These are phyloP conservation scores for Epichloe aotearoae DNA, from an alignment of 2,329 filamentous ascomycete species.

Conservation along the genomic window DNA sequence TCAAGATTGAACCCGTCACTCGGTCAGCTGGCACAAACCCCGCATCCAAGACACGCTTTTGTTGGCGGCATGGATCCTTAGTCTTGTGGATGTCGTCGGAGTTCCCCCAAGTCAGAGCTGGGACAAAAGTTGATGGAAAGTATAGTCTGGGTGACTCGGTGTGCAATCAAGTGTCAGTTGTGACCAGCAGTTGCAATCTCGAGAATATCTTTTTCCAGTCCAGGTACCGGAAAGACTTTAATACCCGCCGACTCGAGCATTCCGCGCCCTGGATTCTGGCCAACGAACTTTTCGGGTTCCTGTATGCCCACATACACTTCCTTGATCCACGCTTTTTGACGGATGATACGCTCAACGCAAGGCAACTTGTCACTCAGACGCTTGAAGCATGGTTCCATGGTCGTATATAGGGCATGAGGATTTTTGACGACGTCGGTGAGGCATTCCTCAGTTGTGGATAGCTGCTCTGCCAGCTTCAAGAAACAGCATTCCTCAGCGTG, in stretches of 20 bases:
- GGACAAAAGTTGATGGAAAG: not conserved
- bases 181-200: conserved; percentile 76
- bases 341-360: conserved; percentile 69
- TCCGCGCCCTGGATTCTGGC: conserved; percentile 60
- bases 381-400: conserved; percentile 74
- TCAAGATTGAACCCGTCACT: not conserved
- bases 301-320: conserved; percentile 78
- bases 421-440: conserved; percentile 29
- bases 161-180: conserved; percentile 7
- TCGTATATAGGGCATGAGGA: conserved; percentile 60
- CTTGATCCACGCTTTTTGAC: conserved; percentile 46
- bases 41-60: not conserved
- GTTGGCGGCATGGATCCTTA: not conserved
- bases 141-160: not conserved
- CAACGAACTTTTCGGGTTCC: conserved; percentile 85
- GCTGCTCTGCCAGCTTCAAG: conserved; percentile 48
- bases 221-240: conserved; percentile 56
- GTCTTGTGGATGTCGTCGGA: not conserved
- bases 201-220: conserved; percentile 71
- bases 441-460: conserved; percentile 37
- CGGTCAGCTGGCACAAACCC: not conserved
- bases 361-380: conserved; percentile 61
- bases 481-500: conserved; percentile 93
- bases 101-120: not conserved
- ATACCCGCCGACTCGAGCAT: conserved; percentile 63